These are phyloP conservation scores for Acanthamoeba lenticulata DNA, from an alignment of 208 protist genomes.

Conservation along the genomic window DNA sequence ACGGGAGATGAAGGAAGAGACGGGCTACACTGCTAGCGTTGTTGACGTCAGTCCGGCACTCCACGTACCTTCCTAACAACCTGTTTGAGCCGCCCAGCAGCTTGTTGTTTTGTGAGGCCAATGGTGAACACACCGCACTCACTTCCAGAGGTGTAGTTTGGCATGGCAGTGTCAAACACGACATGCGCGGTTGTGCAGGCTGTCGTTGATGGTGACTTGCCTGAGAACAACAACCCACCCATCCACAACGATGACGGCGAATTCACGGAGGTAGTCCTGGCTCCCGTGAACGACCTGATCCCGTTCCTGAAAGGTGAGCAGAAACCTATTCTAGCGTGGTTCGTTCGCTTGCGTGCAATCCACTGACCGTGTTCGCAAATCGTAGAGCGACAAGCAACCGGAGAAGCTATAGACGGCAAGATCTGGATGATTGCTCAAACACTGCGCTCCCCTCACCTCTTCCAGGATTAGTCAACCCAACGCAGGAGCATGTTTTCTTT, in stretches of 20 bases:
- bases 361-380: not conserved
- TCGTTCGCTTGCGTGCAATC: not conserved
- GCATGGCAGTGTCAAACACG: constrained; percentile 22
- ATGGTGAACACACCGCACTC: not conserved
- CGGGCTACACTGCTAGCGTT: not conserved
- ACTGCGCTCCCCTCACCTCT: not conserved
- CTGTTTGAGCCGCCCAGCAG: too few species aligned
- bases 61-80: too few species aligned
- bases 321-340: too few species aligned
- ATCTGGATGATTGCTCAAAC: constrained; percentile 42
- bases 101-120: too few species aligned
- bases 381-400: not conserved
- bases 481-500: too few species aligned
- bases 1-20: constrained; percentile 23
- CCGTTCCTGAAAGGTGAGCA: not conserved
- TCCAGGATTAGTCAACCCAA: too few species aligned
- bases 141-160: not conserved
- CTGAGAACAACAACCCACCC: not conserved
- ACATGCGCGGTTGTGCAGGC: not conserved
- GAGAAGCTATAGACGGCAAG: not conserved
- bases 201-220: not conserved
- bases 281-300: not conserved
- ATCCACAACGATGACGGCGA: not conserved
- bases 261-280: constrained; percentile 20
- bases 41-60: not conserved